Conservation (phyloP, 441 rosid genomes). For the Geranium incanum region DNA sequence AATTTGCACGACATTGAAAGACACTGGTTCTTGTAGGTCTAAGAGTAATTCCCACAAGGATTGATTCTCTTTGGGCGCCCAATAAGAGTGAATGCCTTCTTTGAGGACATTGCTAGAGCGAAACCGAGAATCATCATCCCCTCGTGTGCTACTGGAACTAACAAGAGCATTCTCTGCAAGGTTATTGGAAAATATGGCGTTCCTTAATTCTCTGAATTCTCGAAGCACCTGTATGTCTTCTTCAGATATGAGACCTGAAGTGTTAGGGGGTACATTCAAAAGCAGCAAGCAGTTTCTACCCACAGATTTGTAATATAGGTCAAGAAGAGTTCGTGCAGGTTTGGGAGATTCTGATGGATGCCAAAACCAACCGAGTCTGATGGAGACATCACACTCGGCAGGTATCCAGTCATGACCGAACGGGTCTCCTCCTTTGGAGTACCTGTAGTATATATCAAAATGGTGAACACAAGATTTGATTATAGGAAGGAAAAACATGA, state of each 20-base stretch:
- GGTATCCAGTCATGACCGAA: constrained; percentile 80
- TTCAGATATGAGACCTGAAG: constrained; percentile 65
- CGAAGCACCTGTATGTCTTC: constrained; percentile 60
- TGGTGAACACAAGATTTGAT: neutral
- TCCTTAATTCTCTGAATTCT: constrained; percentile 46
- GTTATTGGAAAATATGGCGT: constrained; percentile 51
- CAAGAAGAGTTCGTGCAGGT: constrained; percentile 57
- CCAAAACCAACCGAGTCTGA: constrained; percentile 96
- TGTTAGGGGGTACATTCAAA: constrained; percentile 73
- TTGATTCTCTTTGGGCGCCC: constrained; percentile 71
- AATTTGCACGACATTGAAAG: constrained; percentile 63
- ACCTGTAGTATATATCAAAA: constrained; percentile 36
- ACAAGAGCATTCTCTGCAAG: constrained; percentile 39
- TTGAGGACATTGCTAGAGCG: constrained; percentile 41
- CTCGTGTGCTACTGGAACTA: constrained; percentile 49
- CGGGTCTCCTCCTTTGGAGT: constrained; percentile 53
- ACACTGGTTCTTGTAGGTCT: constrained; percentile 37
- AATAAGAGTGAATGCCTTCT: constrained; percentile 56
- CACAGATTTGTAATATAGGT: constrained; percentile 61
- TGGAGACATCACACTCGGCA: constrained; percentile 87
- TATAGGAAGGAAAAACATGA: too few relatives aligned
- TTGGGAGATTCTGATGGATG: constrained; percentile 71
- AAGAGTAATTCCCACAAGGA: constrained; percentile 44
- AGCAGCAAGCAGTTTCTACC: constrained; percentile 71
- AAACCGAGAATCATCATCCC: constrained; percentile 25